Conservation (phyloP, 352 stramenopile species). For the Plasmopara viticola region DNA sequence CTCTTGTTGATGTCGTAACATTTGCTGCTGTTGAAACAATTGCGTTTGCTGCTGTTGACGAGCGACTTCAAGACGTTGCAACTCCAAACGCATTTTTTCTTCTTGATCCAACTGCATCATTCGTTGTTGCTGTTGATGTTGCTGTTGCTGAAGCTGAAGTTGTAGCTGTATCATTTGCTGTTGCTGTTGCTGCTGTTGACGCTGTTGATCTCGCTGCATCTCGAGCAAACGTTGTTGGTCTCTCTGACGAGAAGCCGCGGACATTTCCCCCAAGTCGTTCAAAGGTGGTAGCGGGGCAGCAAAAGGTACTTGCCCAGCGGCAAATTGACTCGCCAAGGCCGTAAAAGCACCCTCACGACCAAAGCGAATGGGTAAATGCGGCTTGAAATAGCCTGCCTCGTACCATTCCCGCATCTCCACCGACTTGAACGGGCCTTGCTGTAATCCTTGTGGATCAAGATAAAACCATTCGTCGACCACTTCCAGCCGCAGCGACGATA, state of each 20-base stretch:
- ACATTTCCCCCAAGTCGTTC: slow-evolving; percentile 14
- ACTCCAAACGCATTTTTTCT: slow-evolving; percentile 78
- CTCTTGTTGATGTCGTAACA: slow-evolving; percentile 55
- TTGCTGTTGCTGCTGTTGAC: slow-evolving; percentile 38
- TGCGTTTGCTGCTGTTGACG: slow-evolving; percentile 63
- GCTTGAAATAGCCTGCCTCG: slow-evolving; percentile 86
- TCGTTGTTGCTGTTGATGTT: slow-evolving; percentile 70
- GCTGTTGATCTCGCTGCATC: slow-evolving; percentile 55
- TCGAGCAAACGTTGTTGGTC: slow-evolving; percentile 48
- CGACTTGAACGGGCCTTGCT: slow-evolving; percentile 83
- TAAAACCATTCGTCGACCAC: slow-evolving; percentile 83
- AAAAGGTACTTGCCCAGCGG: slow-evolving; percentile 66
- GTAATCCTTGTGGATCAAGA: slow-evolving; percentile 71
- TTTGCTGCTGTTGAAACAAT: slow-evolving; percentile 53
- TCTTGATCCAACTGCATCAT: slow-evolving; percentile 46
- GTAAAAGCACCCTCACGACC: slow-evolving; percentile 65
- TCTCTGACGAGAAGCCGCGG: slow-evolving; percentile 24
- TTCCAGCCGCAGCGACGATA: slow-evolving; percentile 33
- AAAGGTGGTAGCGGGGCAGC: slow-evolving; percentile 26
- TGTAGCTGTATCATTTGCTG: slow-evolving; percentile 56
- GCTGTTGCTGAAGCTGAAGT: slow-evolving; percentile 41
- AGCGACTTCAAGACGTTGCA: slow-evolving; percentile 69
- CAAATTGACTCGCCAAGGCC: slow-evolving; percentile 71
- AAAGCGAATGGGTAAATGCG: slow-evolving; percentile 81
- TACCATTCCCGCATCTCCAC: slow-evolving; percentile 87